Conservation (phyloP, 345 rosid genomes). For the Mangifera indica region DNA sequence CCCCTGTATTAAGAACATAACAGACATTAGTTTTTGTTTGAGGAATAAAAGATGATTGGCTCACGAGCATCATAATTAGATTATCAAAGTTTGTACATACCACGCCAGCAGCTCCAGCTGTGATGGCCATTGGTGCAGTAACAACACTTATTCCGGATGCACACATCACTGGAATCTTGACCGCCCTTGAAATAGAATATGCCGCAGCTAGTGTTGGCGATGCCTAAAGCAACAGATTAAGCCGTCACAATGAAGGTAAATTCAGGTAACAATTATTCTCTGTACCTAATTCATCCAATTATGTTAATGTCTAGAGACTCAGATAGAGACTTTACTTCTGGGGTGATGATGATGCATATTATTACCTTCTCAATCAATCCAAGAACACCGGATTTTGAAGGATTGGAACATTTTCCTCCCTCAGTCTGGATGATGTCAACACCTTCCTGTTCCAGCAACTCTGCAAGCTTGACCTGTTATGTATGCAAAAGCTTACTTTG, state of each 20-base stretch:
- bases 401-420: constrained; percentile 64
- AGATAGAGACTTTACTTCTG: neutral
- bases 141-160: constrained; percentile 63
- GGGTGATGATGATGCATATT: no score
- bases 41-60: no score
- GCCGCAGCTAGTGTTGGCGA: constrained; percentile 63
- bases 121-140: constrained; percentile 69
- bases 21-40: neutral
- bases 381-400: constrained; percentile 52
- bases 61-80: neutral
- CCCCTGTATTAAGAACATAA: constrained; percentile 32
- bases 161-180: constrained; percentile 59
- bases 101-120: constrained; percentile 68
- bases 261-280: neutral
- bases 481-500: neutral
- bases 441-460: constrained; percentile 57
- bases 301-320: neutral
- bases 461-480: constrained; percentile 64
- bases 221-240: constrained; percentile 30
- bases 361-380: constrained; percentile 67
- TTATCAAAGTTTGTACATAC: constrained; percentile 27
- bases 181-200: constrained; percentile 57
- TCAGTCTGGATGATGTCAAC: constrained; percentile 64
- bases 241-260: no score
- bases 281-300: neutral